Evolutionary conservation across 176 grass and related monocot genomes (phyloP).

Genomic region (Aegilops longissima): DNA sequence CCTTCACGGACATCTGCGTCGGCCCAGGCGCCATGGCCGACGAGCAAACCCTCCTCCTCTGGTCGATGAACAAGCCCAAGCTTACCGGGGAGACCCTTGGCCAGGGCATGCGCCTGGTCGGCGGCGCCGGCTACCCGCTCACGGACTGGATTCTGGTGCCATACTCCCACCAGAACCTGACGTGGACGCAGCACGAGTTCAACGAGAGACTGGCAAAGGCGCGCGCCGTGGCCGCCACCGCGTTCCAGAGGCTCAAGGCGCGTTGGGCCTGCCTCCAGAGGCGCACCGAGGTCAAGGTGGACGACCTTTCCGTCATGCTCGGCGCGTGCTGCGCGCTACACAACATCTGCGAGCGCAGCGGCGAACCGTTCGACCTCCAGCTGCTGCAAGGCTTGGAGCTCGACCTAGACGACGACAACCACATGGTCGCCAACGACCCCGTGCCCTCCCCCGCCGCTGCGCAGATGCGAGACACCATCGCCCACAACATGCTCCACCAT

Average conservation of each 20-base stretch:
- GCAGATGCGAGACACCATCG: slow-evolving; percentile 53
- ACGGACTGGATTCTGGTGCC: slow-evolving; percentile 80
- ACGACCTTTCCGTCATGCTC: slow-evolving; percentile 65
- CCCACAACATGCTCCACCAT: slow-evolving; percentile 74
- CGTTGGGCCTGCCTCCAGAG: slow-evolving; percentile 81
- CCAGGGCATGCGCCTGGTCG: slow-evolving; percentile 55
- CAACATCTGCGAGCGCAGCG: slow-evolving; percentile 83
- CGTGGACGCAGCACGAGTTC: slow-evolving; percentile 81
- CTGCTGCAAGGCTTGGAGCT: slow-evolving; percentile 26
- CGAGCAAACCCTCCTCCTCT: slow-evolving; percentile 58
- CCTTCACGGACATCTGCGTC: slow-evolving; percentile 87
- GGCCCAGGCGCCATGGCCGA: slow-evolving; percentile 66
- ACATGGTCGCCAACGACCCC: slow-evolving; percentile 52
- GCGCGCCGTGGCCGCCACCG: slow-evolving; percentile 41
- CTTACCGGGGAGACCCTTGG: neutral
- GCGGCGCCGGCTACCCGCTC: slow-evolving; percentile 62
- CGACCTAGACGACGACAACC: slow-evolving; percentile 45
- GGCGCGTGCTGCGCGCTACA: slow-evolving; percentile 85
- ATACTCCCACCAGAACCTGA: slow-evolving; percentile 75
- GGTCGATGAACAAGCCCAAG: slow-evolving; percentile 35
- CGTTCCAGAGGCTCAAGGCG: slow-evolving; percentile 63
- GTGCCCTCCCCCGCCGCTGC: slow-evolving; percentile 47
- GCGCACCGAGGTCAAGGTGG: slow-evolving; percentile 77
- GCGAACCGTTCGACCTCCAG: slow-evolving; percentile 50
- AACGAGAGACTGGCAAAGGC: slow-evolving; percentile 59